Evolutionary conservation across 805 yeast species (phyloP), one percentile per base, ranked within the genome.

Genomic region (Yarrowia bubula): DNA sequence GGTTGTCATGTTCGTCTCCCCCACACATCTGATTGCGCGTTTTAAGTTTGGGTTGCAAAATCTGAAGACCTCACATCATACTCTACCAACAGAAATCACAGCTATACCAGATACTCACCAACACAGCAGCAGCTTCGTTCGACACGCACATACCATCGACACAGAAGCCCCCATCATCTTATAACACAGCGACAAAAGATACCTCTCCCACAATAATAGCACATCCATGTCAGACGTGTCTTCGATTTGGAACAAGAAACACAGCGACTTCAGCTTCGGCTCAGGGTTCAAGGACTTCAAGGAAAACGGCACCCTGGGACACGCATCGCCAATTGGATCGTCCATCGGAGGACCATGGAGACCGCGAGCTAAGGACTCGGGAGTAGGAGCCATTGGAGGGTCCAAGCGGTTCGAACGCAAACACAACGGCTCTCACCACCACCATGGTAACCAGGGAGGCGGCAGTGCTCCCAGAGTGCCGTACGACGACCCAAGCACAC

Each of bases 251-350:
- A 55, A 55, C 38, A 55, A 55, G 61, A 55, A 55, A 55, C 61
- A 39, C 47, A 39, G 38, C 47, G 61, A 55, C 47, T 55, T 55
- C 28, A 55, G 61, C 22, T 55, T 55, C 47, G 61, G 61, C 58
- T n/a, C 43, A 9, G 58, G 58, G 17, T 51, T 51, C 43, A 51
- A 92, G 79, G 98, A 92, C 81, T 92, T 92, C 79, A 97, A 93
- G 82, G 97, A 93, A 79, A 92, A 92, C 75, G 98, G 98, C 48
- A 90, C 97, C 33, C 84, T 92, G 73, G 98, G 92, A 78, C 91
- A 98, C 85, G 93, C 97, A 51, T 87, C 97, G 0, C 84, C 61
- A 39, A 41, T 55, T 28, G 61, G 61, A 41, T 55, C 61, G 15
- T 35, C 61, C 17, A 55, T 39, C 28, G 61, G 47, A 31, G 47